Evolutionary conservation across 106 monocot genomes (phyloP).

Genomic region (Dioscorea alata): DNA sequence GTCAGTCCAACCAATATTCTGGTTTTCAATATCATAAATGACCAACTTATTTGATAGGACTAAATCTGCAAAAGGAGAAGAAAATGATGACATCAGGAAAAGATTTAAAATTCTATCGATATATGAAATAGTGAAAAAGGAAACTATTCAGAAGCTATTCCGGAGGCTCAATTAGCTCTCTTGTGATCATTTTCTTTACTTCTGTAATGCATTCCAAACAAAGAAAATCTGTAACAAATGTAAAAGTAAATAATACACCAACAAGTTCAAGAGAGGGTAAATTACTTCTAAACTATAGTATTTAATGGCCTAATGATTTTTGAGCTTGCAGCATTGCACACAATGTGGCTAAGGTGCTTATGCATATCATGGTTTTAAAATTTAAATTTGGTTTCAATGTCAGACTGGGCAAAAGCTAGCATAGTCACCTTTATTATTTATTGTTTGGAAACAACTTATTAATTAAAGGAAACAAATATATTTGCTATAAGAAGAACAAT

Average conservation of each 20-base stretch:
- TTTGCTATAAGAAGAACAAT: too few species aligned
- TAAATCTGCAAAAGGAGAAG: slow-evolving; percentile 44
- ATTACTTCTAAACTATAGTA: background rate
- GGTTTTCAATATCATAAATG: slow-evolving; percentile 69
- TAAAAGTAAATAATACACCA: background rate
- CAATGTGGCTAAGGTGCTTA: too few species aligned
- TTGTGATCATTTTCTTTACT: background rate
- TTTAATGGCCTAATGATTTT: too few species aligned
- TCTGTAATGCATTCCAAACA: background rate
- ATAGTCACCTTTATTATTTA: too few species aligned
- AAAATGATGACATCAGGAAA: background rate
- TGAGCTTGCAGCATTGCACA: too few species aligned
- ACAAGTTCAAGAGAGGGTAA: background rate
- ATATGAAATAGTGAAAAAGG: too few species aligned
- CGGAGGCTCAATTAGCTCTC: background rate
- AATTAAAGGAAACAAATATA: too few species aligned
- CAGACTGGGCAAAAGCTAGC: too few species aligned
- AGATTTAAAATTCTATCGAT: too few species aligned
- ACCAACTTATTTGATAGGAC: slow-evolving; percentile 71
- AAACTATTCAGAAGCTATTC: background rate
- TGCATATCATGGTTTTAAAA: too few species aligned
- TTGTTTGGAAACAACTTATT: too few species aligned
- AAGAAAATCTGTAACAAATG: background rate
- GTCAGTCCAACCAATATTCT: slow-evolving; percentile 68
- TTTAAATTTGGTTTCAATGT: too few species aligned